phyloP scores from a whole-genome alignment of 371 early-diverging fungal species.

The Mortierella sp. region DNA sequence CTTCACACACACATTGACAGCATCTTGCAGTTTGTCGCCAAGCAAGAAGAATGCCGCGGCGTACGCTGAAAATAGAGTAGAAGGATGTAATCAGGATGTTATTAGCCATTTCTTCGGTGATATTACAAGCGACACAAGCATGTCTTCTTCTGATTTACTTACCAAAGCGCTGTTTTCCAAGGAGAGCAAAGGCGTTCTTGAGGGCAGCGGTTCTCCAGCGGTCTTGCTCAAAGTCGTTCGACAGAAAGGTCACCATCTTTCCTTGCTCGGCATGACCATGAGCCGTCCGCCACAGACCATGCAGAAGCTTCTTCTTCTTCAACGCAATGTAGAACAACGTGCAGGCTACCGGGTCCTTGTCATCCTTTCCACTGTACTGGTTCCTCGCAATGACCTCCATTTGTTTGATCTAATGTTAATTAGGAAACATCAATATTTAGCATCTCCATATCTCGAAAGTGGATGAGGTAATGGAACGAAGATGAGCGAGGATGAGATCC shows the following conservation, averaged over 20 bases:
- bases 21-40: conserved; percentile 88
- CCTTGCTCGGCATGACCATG: conserved; percentile 86
- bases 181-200: conserved; percentile 96
- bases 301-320: conserved; percentile 86
- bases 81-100: not conserved
- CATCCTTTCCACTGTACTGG: conserved; percentile 83
- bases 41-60: conserved; percentile 97
- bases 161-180: conserved; percentile 96
- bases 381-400: conserved; percentile 90
- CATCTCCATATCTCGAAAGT: no score
- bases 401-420: conserved; percentile 66
- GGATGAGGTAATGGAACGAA: no score
- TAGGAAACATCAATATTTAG: not conserved
- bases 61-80: conserved; percentile 70
- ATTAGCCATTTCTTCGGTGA: not conserved
- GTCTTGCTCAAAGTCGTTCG: conserved; percentile 89
- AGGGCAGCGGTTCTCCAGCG: conserved; percentile 94
- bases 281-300: conserved; percentile 92
- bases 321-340: conserved; percentile 90
- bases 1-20: conserved; percentile 91
- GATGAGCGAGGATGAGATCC: not conserved
- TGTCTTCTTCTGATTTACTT: conserved; percentile 5
- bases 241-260: conserved; percentile 89
- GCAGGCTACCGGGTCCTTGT: conserved; percentile 87
- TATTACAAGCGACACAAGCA: not conserved